phyloP scores from a whole-genome alignment of 2,329 filamentous ascomycete genomes.

The Ascochyta koolunga region DNA sequence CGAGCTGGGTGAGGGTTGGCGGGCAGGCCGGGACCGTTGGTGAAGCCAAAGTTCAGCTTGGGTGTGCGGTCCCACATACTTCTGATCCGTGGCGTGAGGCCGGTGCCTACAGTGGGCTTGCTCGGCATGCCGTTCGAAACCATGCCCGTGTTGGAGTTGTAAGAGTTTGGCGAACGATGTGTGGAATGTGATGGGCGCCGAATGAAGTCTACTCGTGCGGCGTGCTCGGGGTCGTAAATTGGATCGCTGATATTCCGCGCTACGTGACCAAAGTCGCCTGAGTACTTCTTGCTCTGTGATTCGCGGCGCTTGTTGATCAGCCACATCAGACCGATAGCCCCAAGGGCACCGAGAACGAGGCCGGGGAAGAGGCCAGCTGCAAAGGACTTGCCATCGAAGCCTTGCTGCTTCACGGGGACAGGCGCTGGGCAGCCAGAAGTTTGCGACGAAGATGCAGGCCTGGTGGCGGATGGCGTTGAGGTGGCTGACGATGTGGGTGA shows the following conservation, averaged over 20 bases:
- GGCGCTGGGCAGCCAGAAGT: constrained; percentile 31
- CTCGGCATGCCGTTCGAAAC: constrained; percentile 27
- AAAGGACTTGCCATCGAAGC: constrained; percentile 46
- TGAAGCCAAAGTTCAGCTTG: constrained; percentile 39
- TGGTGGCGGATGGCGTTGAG: constrained; percentile 35
- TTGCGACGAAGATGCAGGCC: constrained; percentile 40
- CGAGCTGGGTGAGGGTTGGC: constrained; percentile 19
- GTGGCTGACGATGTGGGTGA: constrained; percentile 27
- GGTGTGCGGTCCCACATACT: constrained; percentile 46
- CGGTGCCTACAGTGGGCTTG: constrained; percentile 21
- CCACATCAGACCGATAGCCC: constrained; percentile 41
- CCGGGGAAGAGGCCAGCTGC: constrained; percentile 48
- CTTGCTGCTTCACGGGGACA: constrained; percentile 20
- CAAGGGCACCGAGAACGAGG: constrained; percentile 43
- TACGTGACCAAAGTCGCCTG: constrained; percentile 48
- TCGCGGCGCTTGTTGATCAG: constrained; percentile 44
- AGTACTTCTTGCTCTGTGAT: constrained; percentile 37
- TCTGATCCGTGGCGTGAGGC: constrained; percentile 42
- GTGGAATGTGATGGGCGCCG: constrained; percentile 37
- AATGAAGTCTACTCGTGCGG: constrained; percentile 47
- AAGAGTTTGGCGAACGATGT: constrained; percentile 22
- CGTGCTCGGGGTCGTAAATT: constrained; percentile 46
- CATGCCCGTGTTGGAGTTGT: constrained; percentile 35
- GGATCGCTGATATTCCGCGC: constrained; percentile 47
- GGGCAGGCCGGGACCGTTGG: constrained; percentile 22